Base-by-base conservation (phyloP, 176 grass and related monocot genomes). In the Rhynchospora pubera region DNA sequence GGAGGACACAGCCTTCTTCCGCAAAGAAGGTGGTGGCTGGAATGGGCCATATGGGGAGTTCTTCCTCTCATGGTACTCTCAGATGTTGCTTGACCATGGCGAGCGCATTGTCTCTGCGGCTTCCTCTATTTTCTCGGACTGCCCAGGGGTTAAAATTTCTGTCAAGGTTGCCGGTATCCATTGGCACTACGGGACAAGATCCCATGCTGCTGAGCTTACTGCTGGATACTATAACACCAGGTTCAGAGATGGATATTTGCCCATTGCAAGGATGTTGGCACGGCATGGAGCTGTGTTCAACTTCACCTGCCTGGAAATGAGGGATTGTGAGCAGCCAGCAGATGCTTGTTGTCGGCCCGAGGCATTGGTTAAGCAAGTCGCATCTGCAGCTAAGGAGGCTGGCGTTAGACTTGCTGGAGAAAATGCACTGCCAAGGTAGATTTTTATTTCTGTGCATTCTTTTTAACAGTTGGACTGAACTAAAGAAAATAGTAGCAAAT, bases 251-350 rank as follows among this genome's bases (percentile, higher is more conserved):
- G 88, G 93, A 21, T 96, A 96, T 85, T 57, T 82, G 46, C 86
- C 86, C 13, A 70, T 96, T 58, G 88, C 90, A 15, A 62, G 21
- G 16, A 55, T 58, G 26, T 84, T 96, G 51, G 79, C 44, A 0
- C 78, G 85, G 4, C 84, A 92, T 83, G 84, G 86, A 61, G 90
- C 81, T 0, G 88, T 95, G 66, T 89, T 95, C 87, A 97, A 89
- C 85, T 93, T 97, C 86, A 97, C 89, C 9, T 93, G 91, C 85
- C 71, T 97, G 10, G 91, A 93, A 89, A 97, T 97, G 89, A 73
- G 91, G 5, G 83, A 97, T 85, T 79, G 61, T 53, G 93, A 97
- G 93, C 93, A 93, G 58, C 90, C 93, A 4, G 75, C 34, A 77
- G 91, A 93, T 4, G 89, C 93, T 67, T 61, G 7, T 28, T 93